Conservation (phyloP, 257 asterid genomes). For the Scutellaria minor region DNA sequence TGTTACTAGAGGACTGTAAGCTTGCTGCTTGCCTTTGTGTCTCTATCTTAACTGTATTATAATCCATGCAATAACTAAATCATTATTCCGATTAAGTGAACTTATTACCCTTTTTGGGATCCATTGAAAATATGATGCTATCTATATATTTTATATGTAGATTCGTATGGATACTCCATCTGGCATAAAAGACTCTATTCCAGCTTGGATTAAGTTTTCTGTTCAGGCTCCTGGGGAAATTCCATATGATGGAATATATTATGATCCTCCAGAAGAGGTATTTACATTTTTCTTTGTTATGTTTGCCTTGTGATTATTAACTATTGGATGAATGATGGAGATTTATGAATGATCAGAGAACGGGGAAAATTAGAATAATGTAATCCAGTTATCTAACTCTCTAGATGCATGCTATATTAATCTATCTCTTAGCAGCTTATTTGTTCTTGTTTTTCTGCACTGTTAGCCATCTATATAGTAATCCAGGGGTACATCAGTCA, state of each 20-base stretch:
- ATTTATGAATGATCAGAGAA: conserved; percentile 27
- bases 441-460: conserved; percentile 28
- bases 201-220: conserved; percentile 97
- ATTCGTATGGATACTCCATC: conserved; percentile 98
- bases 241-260: conserved; percentile 91
- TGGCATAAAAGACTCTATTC: conserved; percentile 94
- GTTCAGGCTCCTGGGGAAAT: conserved; percentile 97
- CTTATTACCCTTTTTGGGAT: conserved; percentile 25
- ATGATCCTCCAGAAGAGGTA: conserved; percentile 99
- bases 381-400: conserved; percentile 4
- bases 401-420: not conserved
- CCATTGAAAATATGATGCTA: conserved; percentile 24
- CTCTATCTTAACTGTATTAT: conserved; percentile 4
- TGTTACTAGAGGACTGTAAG: conserved; percentile 22
- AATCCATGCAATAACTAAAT: conserved; percentile 24
- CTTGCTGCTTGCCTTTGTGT: conserved; percentile 19
- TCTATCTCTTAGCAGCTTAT: conserved; percentile 28
- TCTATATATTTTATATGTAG: conserved; percentile 51
- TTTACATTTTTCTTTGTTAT: conserved; percentile 17
- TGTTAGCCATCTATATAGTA: not conserved
- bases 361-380: conserved; percentile 3
- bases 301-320: conserved; percentile 12
- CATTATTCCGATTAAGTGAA: conserved; percentile 8
- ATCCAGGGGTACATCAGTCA: conserved; percentile 2
- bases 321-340: conserved; percentile 22